Base-by-base conservation (phyloP, 176 grass and related monocot genomes). In the Rhynchospora tenuis region DNA sequence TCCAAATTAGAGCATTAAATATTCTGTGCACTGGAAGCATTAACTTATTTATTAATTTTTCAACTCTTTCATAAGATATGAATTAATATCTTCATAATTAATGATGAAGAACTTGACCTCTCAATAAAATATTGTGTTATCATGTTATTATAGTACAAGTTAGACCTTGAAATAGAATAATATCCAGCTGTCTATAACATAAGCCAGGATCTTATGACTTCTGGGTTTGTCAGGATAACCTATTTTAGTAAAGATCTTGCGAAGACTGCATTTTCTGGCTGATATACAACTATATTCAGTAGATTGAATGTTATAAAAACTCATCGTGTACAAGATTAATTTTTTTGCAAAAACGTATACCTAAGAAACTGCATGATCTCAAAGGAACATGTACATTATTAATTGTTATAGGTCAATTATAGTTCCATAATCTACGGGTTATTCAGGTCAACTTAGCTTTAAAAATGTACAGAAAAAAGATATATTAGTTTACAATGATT, bases 361-460 rank as follows among this genome's bases (percentile, higher is more conserved):
- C 63, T 38, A 75, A 54, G 14, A 61, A 75, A 52, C 23, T 54
- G 31, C 65, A 69, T 54, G 47, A 75, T 75, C 47, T 74, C 47
- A 54, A 52, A 28, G 72, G 72, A 75, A 75, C 72, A 75, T 75
- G 47, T 75, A 28, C 23, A 38, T 50, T 50, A 73, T 51, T 28
- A 54, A 52, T 75, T 75, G 45, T 75, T 75, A 27, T 69, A 48
- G 47, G 72, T 75, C 71, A 75, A 75, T 75, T 52, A 75, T 26
- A 75, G 22, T 75, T 74, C 46, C 71, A 54, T 9, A 27, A 50
- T 52, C 46, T 52, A 75, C 47, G 47, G 47, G n/a, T 54, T 54
- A 28, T 52, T 47, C 23, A 75, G 71, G 71, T 75, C 72, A 75
- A 75, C 47, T 11, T 75, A 75, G 72, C 72, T 26, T 54, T 75